phyloP scores from a whole-genome alignment of 2,329 filamentous ascomycete genomes.

The Aspergillaceae sp. region DNA sequence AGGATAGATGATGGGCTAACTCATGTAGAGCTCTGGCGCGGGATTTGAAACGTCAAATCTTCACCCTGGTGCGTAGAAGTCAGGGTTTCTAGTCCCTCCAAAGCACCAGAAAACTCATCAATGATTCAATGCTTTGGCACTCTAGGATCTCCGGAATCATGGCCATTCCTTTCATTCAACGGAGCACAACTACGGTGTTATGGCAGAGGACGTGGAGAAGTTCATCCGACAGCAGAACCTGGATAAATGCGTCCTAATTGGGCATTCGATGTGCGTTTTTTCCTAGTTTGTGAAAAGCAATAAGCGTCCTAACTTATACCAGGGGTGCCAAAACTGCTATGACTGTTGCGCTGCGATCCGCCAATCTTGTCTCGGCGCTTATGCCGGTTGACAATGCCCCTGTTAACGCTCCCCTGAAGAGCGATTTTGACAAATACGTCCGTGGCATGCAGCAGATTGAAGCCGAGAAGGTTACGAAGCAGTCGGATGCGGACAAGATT shows the following conservation, averaged over 20 bases:
- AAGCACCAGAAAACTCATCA: neutral
- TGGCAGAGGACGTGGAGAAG: conserved; percentile 72
- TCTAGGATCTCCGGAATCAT: conserved; percentile 81
- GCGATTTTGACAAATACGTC: conserved; percentile 71
- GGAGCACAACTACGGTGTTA: conserved; percentile 68
- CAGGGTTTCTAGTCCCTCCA: conserved; percentile 4
- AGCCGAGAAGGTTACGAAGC: conserved; percentile 55
- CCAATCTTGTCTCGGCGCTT: conserved; percentile 59
- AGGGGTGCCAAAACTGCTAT: conserved; percentile 91
- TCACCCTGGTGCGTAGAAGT: conserved; percentile 57
- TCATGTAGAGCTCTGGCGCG: conserved; percentile 58
- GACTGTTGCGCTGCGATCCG: conserved; percentile 67
- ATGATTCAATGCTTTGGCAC: neutral
- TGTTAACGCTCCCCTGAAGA: conserved; percentile 65
- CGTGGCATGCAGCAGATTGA: conserved; percentile 79
- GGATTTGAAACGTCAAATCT: conserved; percentile 71
- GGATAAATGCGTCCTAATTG: conserved; percentile 67
- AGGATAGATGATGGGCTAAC: neutral
- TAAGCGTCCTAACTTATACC: neutral
- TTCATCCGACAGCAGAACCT: conserved; percentile 69
- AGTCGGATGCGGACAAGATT: conserved; percentile 72
- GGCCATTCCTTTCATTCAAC: conserved; percentile 74
- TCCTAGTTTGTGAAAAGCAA: neutral
- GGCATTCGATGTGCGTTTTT: conserved; percentile 72
- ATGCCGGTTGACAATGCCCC: conserved; percentile 90